Conservation (phyloP, 495 filamentous ascomycete genomes). For the Penicillium maclennaniae region DNA sequence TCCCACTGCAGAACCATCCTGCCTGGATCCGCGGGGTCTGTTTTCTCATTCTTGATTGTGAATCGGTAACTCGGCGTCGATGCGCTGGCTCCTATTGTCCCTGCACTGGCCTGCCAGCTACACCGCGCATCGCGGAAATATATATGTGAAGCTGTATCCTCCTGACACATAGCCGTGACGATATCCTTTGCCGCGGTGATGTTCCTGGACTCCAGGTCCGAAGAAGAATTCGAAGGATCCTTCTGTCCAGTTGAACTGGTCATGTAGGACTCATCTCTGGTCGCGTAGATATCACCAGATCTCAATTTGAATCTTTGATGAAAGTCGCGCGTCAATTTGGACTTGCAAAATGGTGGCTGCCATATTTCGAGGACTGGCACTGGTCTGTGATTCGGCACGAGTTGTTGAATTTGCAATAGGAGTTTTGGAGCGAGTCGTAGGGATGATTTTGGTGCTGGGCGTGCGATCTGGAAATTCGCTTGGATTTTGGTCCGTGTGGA, state of each 20-base stretch:
- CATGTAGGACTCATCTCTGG: constrained; percentile 28
- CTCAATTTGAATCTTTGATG: constrained; percentile 23
- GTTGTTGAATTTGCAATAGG: constrained; percentile 40
- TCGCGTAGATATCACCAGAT: constrained; percentile 32
- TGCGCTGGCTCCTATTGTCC: constrained; percentile 3
- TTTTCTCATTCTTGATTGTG: constrained; percentile 9
- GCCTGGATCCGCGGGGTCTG: neutral
- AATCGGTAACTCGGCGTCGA: constrained; percentile 20
- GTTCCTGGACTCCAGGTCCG: neutral
- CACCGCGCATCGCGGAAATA: constrained; percentile 20
- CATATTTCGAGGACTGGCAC: constrained; percentile 37
- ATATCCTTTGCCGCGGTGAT: constrained; percentile 11
- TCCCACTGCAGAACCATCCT: constrained; percentile 28
- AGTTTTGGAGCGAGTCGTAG: constrained; percentile 33
- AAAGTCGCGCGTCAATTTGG: constrained; percentile 22
- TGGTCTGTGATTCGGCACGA: constrained; percentile 23
- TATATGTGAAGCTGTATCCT: constrained; percentile 5
- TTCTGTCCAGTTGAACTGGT: neutral
- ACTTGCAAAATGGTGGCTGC: constrained; percentile 32
- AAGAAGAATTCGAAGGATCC: constrained; percentile 6
- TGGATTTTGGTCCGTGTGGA: constrained; percentile 18
- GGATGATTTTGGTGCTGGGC: constrained; percentile 32
- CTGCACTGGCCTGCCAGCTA: constrained; percentile 16
- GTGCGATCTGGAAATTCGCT: constrained; percentile 34
- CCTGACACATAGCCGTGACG: constrained; percentile 19